These are phyloP conservation scores for Puccinia triticina DNA, from an alignment of 1,284 basidiomycete species.

Conservation along the genomic window DNA sequence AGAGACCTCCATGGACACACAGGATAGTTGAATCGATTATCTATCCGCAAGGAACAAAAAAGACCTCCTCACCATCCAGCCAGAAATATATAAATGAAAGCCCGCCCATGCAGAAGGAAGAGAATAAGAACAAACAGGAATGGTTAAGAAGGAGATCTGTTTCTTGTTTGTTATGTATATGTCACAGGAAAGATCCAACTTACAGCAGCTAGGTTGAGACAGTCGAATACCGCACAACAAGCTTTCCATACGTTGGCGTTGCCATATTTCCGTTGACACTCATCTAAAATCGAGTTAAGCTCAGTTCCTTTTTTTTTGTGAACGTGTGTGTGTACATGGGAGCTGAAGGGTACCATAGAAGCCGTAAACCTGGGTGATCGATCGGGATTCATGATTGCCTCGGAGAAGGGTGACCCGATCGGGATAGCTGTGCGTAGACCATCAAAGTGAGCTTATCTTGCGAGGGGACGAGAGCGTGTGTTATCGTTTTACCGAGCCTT, in stretches of 20 bases:
- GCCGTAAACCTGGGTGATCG: constrained; percentile 97
- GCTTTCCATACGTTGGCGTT: constrained; percentile 92
- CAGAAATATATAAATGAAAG: background rate
- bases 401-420: constrained; percentile 86
- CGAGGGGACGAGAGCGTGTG: background rate
- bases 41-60: constrained; percentile 62
- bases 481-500: constrained; percentile 74
- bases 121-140: background rate
- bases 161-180: constrained; percentile 1
- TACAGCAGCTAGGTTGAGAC: constrained; percentile 87
- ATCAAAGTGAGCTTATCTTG: background rate
- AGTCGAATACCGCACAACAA: constrained; percentile 93
- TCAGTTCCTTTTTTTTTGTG: background rate
- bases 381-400: constrained; percentile 93
- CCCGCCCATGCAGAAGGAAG: background rate
- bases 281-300: constrained; percentile 67
- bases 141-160: background rate
- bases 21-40: constrained; percentile 89
- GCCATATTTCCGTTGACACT: constrained; percentile 95
- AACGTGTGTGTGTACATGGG: background rate
- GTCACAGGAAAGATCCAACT: constrained; percentile 58
- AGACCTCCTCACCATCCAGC: constrained; percentile 10
- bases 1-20: constrained; percentile 90
- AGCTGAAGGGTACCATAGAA: constrained; percentile 75
- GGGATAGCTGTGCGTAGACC: constrained; percentile 71